Evolutionary conservation across 345 rosid species (phyloP).

Genomic region (Sapria himalayana): DNA sequence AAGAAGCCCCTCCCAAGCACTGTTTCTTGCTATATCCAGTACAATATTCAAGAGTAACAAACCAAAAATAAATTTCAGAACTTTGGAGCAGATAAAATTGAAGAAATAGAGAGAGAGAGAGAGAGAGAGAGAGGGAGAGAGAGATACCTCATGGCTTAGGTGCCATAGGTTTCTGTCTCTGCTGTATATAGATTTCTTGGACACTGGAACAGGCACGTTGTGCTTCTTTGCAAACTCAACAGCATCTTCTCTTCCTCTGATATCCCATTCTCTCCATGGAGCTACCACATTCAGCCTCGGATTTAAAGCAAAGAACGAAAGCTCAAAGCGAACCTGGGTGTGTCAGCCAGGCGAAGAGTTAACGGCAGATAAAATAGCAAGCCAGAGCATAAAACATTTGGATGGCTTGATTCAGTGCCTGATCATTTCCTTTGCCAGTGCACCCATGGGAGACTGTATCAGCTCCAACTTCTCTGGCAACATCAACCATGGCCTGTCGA

Average conservation of each 20-base stretch:
- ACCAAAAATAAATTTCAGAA: no score
- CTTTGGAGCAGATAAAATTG: no score
- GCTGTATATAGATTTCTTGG: slow-evolving; percentile 91
- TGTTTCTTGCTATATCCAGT: no score
- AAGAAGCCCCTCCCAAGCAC: no score
- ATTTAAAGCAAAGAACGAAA: slow-evolving; percentile 76
- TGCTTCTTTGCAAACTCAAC: slow-evolving; percentile 91
- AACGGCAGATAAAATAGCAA: slow-evolving; percentile 4
- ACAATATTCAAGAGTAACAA: no score
- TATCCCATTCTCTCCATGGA: slow-evolving; percentile 99
- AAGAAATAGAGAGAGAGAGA: no score
- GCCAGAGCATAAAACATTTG: neutral
- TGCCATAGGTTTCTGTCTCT: slow-evolving; percentile 93
- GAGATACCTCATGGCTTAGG: slow-evolving; percentile 71
- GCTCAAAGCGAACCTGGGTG: slow-evolving; percentile 81
- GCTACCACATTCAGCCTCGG: slow-evolving; percentile 87
- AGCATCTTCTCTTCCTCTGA: slow-evolving; percentile 83
- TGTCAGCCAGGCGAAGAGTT: slow-evolving; percentile 2
- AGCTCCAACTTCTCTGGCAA: slow-evolving; percentile 90
- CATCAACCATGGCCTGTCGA: slow-evolving; percentile 93
- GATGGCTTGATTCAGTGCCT: slow-evolving; percentile 20
- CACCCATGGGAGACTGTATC: slow-evolving; percentile 97
- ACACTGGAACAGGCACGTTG: slow-evolving; percentile 78
- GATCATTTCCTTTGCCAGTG: slow-evolving; percentile 98
- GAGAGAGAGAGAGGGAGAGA: neutral